phyloP scores from a whole-genome alignment of 192 early-diverging fungal species.

The Podila epigama region DNA sequence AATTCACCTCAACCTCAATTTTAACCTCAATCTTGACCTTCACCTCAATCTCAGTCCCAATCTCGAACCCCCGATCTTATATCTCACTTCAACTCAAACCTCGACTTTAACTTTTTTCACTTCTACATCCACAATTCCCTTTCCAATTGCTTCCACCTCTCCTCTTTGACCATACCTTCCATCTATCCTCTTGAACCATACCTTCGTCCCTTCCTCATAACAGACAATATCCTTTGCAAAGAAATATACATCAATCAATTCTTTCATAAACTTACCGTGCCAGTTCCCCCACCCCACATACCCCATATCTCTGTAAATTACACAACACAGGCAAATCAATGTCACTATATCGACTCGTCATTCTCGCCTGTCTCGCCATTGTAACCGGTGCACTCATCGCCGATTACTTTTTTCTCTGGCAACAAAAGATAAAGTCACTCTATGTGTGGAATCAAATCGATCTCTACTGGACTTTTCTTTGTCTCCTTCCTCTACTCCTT shows the following conservation, averaged over 20 bases:
- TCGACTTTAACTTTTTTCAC: too few species aligned
- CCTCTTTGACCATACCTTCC: background rate
- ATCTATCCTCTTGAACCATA: background rate
- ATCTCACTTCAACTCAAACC: too few species aligned
- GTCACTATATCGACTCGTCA: constrained; percentile 2
- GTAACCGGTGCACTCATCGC: constrained; percentile 22
- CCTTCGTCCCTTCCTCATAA: background rate
- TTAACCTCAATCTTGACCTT: too few species aligned
- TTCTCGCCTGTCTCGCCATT: constrained; percentile 14
- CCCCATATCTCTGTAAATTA: background rate
- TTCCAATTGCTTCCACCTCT: too few species aligned
- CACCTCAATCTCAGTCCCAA: too few species aligned
- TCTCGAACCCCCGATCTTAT: too few species aligned
- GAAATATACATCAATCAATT: too few species aligned
- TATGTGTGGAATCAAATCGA: constrained; percentile 27
- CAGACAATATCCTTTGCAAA: constrained; percentile 1
- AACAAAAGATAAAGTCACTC: constrained; percentile 8
- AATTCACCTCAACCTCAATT: too few species aligned
- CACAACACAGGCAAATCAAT: background rate
- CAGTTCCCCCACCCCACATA: too few species aligned
- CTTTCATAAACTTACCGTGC: too few species aligned
- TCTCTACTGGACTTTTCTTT: constrained; percentile 36
- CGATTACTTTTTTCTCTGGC: constrained; percentile 33
- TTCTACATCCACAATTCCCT: too few species aligned
- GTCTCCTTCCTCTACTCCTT: constrained; percentile 31